These are phyloP conservation scores for Cetradonia linearis DNA, from an alignment of 495 filamentous ascomycete species.

Conservation along the genomic window DNA sequence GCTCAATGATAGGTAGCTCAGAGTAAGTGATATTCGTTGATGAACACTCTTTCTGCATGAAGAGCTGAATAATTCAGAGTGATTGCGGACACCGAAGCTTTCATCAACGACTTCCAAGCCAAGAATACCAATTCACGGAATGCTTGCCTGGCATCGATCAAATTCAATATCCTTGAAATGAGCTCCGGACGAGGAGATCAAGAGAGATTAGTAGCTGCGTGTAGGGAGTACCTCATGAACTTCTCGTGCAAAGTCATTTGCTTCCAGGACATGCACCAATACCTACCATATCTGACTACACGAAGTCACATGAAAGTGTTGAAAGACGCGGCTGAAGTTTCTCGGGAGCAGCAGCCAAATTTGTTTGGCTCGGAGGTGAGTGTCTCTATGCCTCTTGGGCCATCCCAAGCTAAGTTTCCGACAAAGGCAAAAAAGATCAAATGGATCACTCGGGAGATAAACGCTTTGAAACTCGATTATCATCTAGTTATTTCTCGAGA, in stretches of 20 bases:
- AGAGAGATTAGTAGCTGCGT: slow-evolving; percentile 34
- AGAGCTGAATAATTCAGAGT: slow-evolving; percentile 14
- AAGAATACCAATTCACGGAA: slow-evolving; percentile 37
- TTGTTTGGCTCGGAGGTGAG: slow-evolving; percentile 1
- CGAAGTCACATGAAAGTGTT: slow-evolving; percentile 33
- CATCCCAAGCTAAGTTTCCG: slow-evolving; percentile 14
- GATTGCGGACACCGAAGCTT: slow-evolving; percentile 9
- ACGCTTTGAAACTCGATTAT: slow-evolving; percentile 49
- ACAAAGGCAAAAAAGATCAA: slow-evolving; percentile 23
- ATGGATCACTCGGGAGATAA: slow-evolving; percentile 37
- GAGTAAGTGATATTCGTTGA: slow-evolving; percentile 13
- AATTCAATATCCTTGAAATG: slow-evolving; percentile 11
- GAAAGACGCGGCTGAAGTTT: background rate
- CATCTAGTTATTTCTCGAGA: slow-evolving; percentile 38
- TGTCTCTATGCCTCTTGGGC: background rate
- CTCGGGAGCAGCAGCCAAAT: background rate
- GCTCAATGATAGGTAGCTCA: slow-evolving; percentile 13
- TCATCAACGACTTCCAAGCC: slow-evolving; percentile 15
- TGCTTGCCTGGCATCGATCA: slow-evolving; percentile 33
- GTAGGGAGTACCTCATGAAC: slow-evolving; percentile 40
- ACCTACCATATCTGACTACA: slow-evolving; percentile 35
- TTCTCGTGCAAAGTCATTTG: slow-evolving; percentile 43
- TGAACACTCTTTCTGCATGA: background rate
- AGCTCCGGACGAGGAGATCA: background rate
- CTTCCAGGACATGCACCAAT: slow-evolving; percentile 44